These are phyloP conservation scores for Penicillium silybi DNA, from an alignment of 495 filamentous ascomycete species.

Conservation along the genomic window DNA sequence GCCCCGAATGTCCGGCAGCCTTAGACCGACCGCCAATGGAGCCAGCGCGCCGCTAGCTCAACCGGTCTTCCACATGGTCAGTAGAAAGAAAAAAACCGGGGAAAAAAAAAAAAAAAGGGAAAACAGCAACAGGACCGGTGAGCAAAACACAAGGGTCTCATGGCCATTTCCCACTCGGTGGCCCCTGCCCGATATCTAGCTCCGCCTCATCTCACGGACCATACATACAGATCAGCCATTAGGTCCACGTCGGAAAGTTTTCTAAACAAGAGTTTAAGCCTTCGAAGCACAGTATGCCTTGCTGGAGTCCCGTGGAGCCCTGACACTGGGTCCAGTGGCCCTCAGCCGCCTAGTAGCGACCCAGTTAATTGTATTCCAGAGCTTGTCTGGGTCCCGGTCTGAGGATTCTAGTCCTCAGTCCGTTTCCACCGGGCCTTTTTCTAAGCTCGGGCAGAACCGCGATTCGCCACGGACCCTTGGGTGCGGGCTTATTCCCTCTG, in stretches of 20 bases:
- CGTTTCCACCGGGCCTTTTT: constrained; percentile 8
- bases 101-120: neutral
- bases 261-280: neutral
- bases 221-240: constrained; percentile 9
- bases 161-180: neutral
- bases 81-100: neutral
- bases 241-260: constrained; percentile 21
- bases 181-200: constrained; percentile 4
- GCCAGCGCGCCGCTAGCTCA: constrained; percentile 14
- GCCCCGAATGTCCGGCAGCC: constrained; percentile 15
- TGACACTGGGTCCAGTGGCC: neutral
- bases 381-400: constrained; percentile 13
- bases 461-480: constrained; percentile 21
- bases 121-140: neutral
- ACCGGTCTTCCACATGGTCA: constrained; percentile 3
- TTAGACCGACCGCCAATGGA: constrained; percentile 14
- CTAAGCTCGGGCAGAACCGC: constrained; percentile 16
- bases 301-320: neutral
- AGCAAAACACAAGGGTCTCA: neutral
- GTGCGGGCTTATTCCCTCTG: neutral
- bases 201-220: neutral
- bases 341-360: neutral
- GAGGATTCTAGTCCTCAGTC: constrained; percentile 4
- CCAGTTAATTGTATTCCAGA: neutral
- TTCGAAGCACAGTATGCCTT: neutral